A percentile compares a stretch with the other conserved stretches of the same genome.
These are phyloP conservation scores for Solanum bulbocastanum DNA, from an alignment of 257 asterid genomes.

Conservation along the genomic window DNA sequence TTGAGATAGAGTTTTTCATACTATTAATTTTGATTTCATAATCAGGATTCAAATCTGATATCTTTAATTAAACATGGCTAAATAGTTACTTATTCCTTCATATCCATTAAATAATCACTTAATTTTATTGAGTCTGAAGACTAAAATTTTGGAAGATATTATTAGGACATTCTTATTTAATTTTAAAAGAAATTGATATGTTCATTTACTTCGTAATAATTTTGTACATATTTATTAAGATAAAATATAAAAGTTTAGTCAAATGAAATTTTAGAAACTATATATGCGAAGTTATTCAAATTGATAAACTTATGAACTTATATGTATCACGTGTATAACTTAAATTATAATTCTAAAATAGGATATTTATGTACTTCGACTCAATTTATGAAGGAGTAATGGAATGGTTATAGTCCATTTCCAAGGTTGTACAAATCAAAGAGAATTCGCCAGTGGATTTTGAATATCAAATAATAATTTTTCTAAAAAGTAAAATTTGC, in stretches of 20 bases:
- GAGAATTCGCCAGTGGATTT: not conserved
- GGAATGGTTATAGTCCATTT: not conserved
- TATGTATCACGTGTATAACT: not conserved
- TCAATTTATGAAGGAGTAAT: not conserved
- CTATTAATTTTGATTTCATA: not conserved
- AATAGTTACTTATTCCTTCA: not conserved
- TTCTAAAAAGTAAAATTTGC: not conserved
- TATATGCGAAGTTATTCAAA: not conserved
- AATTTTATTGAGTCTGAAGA: not conserved
- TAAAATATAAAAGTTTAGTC: not conserved
- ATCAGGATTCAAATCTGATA: rapidly evolving
- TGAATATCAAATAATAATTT: not conserved
- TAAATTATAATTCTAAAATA: not conserved
- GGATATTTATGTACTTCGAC: not conserved
- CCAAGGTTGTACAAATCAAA: not conserved
- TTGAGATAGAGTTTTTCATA: not conserved
- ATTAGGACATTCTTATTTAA: not conserved
- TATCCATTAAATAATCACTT: too few relatives aligned
- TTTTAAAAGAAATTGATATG: not conserved
- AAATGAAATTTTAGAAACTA: not conserved
- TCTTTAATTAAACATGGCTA: not conserved
- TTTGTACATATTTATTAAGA: not conserved
- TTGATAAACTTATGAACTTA: too few relatives aligned
- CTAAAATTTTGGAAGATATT: not conserved
- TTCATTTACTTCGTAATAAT: not conserved